Conservation (phyloP, 306 rosid genomes). For the Trifolium pratense region DNA sequence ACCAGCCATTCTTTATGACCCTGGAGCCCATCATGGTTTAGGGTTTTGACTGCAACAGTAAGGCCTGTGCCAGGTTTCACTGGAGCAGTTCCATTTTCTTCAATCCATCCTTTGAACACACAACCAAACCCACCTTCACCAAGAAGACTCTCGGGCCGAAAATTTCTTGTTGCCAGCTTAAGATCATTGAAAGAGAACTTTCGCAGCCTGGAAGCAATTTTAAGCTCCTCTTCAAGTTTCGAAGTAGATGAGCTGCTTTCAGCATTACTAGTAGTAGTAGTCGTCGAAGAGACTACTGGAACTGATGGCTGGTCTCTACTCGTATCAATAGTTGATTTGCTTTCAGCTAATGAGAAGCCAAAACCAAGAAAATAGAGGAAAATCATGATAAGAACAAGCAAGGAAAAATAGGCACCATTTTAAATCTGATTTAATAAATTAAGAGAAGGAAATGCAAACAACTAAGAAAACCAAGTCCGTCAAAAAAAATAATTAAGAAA, state of each 20-base stretch:
- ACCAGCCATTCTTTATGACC: constrained; percentile 99
- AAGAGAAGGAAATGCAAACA: too few species aligned
- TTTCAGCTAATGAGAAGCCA: constrained; percentile 53
- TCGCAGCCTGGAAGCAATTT: constrained; percentile 86
- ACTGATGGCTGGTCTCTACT: constrained; percentile 84
- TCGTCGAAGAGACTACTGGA: constrained; percentile 73
- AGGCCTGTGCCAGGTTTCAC: constrained; percentile 99
- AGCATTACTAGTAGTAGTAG: constrained; percentile 69
- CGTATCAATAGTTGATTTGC: constrained; percentile 73
- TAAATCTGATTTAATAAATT: constrained; percentile 28
- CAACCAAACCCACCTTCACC: constrained; percentile 99
- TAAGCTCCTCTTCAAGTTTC: constrained; percentile 88
- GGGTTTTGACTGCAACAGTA: constrained; percentile 97
- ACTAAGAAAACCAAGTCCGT: too few species aligned
- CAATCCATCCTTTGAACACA: constrained; percentile 98
- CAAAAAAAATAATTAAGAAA: too few species aligned
- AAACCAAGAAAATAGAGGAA: constrained; percentile 12
- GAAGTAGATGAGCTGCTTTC: constrained; percentile 91
- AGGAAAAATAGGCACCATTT: background rate
- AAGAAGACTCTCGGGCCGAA: constrained; percentile 98
- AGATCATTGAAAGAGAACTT: constrained; percentile 88
- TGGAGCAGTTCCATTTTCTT: constrained; percentile 98
- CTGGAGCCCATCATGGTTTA: constrained; percentile 97
- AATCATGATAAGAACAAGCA: constrained; percentile 16
- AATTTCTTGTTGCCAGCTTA: constrained; percentile 92